Conservation (phyloP, 2,329 filamentous ascomycete genomes). For the Mollisiaceae sp. region DNA sequence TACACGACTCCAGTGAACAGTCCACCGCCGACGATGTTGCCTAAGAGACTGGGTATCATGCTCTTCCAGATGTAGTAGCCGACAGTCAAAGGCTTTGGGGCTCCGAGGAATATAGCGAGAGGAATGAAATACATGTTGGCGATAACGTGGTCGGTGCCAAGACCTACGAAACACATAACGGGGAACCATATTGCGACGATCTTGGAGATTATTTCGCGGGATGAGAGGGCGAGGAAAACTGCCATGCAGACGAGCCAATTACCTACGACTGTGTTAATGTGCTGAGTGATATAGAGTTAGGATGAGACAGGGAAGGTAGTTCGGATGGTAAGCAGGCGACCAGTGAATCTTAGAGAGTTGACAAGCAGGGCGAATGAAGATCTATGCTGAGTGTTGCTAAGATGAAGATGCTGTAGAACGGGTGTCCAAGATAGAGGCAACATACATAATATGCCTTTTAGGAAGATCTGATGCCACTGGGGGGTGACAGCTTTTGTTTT, state of each 20-base stretch:
- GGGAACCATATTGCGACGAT: slow-evolving; percentile 62
- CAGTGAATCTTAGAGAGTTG: not conserved
- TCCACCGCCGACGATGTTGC: slow-evolving; percentile 59
- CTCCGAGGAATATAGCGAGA: slow-evolving; percentile 54
- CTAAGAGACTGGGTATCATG: slow-evolving; percentile 57
- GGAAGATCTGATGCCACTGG: slow-evolving; percentile 57
- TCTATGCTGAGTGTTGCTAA: not conserved
- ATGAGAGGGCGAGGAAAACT: slow-evolving; percentile 53
- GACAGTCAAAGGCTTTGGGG: slow-evolving; percentile 49
- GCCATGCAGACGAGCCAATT: slow-evolving; percentile 64
- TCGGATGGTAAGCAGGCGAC: not conserved
- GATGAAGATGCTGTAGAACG: not conserved
- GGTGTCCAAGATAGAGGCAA: slow-evolving; percentile 2
- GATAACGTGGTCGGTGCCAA: slow-evolving; percentile 61
- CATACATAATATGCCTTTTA: slow-evolving; percentile 56
- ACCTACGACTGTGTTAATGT: slow-evolving; percentile 20
- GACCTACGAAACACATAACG: slow-evolving; percentile 58
- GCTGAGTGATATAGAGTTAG: not conserved
- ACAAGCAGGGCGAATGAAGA: not conserved
- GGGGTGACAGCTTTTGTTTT: slow-evolving; percentile 55
- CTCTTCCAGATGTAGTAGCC: slow-evolving; percentile 63
- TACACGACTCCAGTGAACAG: slow-evolving; percentile 57
- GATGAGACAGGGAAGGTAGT: not conserved
- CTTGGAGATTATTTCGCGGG: slow-evolving; percentile 57
- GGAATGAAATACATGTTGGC: slow-evolving; percentile 61